A percentile compares a stretch with the other conserved stretches of the same genome.
phyloP scores from a whole-genome alignment of 2,329 filamentous ascomycete species.

The Arthrobotrys musiformis region DNA sequence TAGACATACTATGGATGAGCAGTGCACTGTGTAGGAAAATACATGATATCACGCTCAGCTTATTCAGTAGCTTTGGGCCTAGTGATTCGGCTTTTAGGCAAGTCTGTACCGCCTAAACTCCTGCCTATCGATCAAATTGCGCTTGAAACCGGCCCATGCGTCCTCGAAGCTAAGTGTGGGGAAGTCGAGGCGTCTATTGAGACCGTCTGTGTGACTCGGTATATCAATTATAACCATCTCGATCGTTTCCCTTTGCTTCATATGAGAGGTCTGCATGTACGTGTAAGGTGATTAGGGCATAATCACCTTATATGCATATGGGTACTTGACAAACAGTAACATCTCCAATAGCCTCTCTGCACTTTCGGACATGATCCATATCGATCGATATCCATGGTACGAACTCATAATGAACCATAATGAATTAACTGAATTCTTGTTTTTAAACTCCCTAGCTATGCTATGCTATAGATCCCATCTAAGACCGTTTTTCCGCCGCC shows the following conservation, averaged over 20 bases:
- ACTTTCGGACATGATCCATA: constrained; percentile 1
- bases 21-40: not conserved
- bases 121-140: not conserved
- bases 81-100: constrained; percentile 45
- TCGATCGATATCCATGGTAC: not conserved
- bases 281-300: no score
- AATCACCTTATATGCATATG: no score
- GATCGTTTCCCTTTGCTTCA: no score
- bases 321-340: no score
- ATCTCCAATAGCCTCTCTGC: no score
- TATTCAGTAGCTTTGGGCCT: not conserved
- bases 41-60: constrained; percentile 2
- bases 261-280: no score
- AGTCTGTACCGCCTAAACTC: constrained; percentile 48
- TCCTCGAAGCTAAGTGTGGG: no score
- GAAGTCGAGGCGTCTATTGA: no score
- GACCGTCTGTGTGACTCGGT: no score
- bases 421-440: constrained; percentile 7
- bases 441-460: constrained; percentile 15
- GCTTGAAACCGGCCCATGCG: not conserved
- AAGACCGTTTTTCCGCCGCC: not conserved
- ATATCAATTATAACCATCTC: no score
- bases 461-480: constrained; percentile 7
- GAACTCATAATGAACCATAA: constrained; percentile 20
- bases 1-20: not conserved